These are phyloP conservation scores for Phanerochaete carnosa DNA, from an alignment of 768 basidiomycete genomes.

Conservation along the genomic window DNA sequence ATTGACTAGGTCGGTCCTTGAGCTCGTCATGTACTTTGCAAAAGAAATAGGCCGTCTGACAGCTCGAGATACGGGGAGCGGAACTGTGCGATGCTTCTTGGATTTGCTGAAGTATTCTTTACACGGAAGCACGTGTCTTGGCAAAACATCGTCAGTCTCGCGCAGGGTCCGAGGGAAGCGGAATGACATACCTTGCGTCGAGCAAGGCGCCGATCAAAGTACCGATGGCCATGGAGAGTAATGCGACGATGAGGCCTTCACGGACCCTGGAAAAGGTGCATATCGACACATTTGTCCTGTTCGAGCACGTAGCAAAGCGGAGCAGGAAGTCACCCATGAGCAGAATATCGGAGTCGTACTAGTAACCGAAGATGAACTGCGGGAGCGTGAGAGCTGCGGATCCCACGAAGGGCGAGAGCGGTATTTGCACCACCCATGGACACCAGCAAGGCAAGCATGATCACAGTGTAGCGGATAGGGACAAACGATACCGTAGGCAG, in stretches of 20 bases:
- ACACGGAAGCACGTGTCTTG: no score
- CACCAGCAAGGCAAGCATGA: slow-evolving; percentile 64
- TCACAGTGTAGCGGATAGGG: slow-evolving; percentile 59
- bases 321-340: slow-evolving; percentile 66
- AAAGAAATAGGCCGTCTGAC: no score
- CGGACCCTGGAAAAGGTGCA: slow-evolving; percentile 56
- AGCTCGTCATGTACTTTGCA: no score
- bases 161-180: neutral
- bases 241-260: slow-evolving; percentile 62
- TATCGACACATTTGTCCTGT: slow-evolving; percentile 33
- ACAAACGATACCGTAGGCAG: no score
- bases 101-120: no score
- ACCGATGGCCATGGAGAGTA: slow-evolving; percentile 71
- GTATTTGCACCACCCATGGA: slow-evolving; percentile 56
- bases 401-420: neutral
- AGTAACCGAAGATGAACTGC: slow-evolving; percentile 59
- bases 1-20: no score
- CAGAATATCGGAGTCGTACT: slow-evolving; percentile 72
- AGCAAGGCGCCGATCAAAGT: slow-evolving; percentile 59
- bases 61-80: no score
- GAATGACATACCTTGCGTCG: slow-evolving; percentile 52
- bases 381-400: neutral
- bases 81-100: no score
- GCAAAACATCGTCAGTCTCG: neutral
- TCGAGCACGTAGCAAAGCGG: slow-evolving; percentile 56